These are phyloP conservation scores for Heterobasidion parviporum DNA, from an alignment of 1,284 basidiomycete species.

Conservation along the genomic window DNA sequence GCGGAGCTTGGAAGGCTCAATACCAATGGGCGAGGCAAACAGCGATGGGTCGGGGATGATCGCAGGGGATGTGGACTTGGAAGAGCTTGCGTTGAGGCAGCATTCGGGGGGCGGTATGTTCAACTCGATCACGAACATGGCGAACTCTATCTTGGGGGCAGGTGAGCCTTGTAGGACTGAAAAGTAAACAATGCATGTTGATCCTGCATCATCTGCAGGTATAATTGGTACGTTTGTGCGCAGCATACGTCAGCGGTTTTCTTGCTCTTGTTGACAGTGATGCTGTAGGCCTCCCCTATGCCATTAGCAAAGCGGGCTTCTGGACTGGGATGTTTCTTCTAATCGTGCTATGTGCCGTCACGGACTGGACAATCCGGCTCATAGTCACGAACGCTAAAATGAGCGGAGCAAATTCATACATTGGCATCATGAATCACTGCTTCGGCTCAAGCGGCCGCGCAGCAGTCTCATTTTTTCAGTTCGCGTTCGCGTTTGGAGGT, in stretches of 20 bases:
- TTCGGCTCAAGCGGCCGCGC: slow-evolving; percentile 86
- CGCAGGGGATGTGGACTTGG: slow-evolving; percentile 40
- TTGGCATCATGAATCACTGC: slow-evolving; percentile 94
- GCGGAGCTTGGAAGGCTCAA: slow-evolving; percentile 42
- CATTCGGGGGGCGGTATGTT: slow-evolving; percentile 72
- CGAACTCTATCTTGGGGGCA: slow-evolving; percentile 94
- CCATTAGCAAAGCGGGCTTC: slow-evolving; percentile 89
- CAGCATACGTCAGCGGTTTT: background rate
- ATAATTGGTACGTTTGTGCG: slow-evolving; percentile 64
- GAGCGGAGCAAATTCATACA: slow-evolving; percentile 88
- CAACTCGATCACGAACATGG: slow-evolving; percentile 89
- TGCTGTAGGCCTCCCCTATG: slow-evolving; percentile 79
- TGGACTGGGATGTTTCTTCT: slow-evolving; percentile 81
- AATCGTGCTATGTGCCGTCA: slow-evolving; percentile 73
- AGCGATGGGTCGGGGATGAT: slow-evolving; percentile 16
- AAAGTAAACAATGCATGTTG: background rate
- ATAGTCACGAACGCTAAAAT: slow-evolving; percentile 95
- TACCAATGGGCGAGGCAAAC: slow-evolving; percentile 32
- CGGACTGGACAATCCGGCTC: slow-evolving; percentile 97
- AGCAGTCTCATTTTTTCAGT: slow-evolving; percentile 96
- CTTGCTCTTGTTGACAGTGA: background rate
- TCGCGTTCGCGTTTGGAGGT: slow-evolving; percentile 96
- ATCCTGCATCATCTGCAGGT: slow-evolving; percentile 30
- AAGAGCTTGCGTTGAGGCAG: slow-evolving; percentile 58
- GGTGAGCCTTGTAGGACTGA: slow-evolving; percentile 36